Percentiles rank a stretch among this genome's conserved stretches.
Evolutionary conservation across 129 eudicot genomes (phyloP).

Genomic region (Flaveria brownii): DNA sequence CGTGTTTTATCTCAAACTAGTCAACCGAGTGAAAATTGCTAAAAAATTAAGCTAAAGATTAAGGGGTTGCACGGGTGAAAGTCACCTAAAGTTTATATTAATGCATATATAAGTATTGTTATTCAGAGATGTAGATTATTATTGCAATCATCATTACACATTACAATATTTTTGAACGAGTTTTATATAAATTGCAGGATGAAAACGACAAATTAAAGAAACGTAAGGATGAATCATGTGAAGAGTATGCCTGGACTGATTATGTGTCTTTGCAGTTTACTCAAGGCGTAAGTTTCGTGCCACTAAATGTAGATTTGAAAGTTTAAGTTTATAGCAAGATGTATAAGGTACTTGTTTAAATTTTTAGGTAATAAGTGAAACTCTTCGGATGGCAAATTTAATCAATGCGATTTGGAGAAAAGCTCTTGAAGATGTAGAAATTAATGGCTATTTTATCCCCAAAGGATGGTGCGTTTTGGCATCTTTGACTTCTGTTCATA

Average conservation of each 20-base stretch:
- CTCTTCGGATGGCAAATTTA: constrained; percentile 89
- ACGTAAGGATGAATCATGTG: constrained; percentile 44
- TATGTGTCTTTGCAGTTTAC: constrained; percentile 71
- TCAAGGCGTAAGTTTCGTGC: constrained; percentile 57
- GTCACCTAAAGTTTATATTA: background rate
- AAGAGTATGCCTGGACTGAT: constrained; percentile 71
- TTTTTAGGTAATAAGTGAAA: constrained; percentile 83
- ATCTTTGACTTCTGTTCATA: constrained; percentile 91
- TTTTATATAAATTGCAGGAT: constrained; percentile 46
- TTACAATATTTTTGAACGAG: constrained; percentile 14
- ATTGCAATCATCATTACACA: background rate
- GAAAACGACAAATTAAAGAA: constrained; percentile 70
- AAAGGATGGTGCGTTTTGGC: constrained; percentile 94
- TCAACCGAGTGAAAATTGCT: background rate
- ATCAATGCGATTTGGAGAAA: constrained; percentile 93
- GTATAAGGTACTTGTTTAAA: background rate
- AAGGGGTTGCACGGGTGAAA: background rate
- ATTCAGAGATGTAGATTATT: no score
- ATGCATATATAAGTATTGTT: background rate
- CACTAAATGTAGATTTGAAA: constrained; percentile 13
- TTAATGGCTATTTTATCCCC: constrained; percentile 85
- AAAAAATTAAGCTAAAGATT: background rate
- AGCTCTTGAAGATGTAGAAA: constrained; percentile 78
- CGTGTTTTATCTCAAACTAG: constrained; percentile 4
- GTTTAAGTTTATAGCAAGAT: background rate